These are phyloP conservation scores for Mrakia hoshinonis DNA, from an alignment of 768 basidiomycete genomes.

Conservation along the genomic window DNA sequence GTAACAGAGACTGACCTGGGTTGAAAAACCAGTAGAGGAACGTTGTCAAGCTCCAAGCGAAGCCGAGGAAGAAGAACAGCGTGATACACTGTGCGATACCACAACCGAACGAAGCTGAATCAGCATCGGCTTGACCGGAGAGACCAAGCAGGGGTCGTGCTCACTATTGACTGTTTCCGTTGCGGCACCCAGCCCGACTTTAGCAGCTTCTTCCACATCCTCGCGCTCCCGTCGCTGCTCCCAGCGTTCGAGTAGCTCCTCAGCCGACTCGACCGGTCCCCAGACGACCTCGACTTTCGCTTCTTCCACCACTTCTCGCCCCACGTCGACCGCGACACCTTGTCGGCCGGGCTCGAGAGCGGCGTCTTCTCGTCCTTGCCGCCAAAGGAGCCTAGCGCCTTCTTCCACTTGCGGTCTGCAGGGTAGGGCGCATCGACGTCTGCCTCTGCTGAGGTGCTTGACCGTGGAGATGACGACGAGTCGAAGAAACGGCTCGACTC, in stretches of 20 bases:
- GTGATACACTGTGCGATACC: background rate
- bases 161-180: conserved; percentile 8
- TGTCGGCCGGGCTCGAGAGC: background rate
- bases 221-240: background rate
- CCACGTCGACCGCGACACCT: background rate
- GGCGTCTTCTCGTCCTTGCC: background rate
- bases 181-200: background rate
- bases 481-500: conserved; percentile 17
- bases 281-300: background rate
- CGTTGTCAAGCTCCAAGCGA: conserved; percentile 75
- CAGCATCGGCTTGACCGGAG: background rate
- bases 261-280: background rate
- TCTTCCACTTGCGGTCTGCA: conserved; percentile 5
- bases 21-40: conserved; percentile 85
- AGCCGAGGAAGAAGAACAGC: conserved; percentile 63
- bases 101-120: background rate
- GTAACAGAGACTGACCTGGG: conserved; percentile 43
- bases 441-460: background rate
- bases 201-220: background rate
- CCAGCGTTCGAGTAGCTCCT: background rate
- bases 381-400: background rate
- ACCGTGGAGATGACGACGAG: background rate
- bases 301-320: conserved; percentile 16
- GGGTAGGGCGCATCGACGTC: background rate
- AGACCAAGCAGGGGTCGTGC: no score